phyloP scores from a whole-genome alignment of 2,329 filamentous ascomycete genomes.

The Alternaria dauci region DNA sequence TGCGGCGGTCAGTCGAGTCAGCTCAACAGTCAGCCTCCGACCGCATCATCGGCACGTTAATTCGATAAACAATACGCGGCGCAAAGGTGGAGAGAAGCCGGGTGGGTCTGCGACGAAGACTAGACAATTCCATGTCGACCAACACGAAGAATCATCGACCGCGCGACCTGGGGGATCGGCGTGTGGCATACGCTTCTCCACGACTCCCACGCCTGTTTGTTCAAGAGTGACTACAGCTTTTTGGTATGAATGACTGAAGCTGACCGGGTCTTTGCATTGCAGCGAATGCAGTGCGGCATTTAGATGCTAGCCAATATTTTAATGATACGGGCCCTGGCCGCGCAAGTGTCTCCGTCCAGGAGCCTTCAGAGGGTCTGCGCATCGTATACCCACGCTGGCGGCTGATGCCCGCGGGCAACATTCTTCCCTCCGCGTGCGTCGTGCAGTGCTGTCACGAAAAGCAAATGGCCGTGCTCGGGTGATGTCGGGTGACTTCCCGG shows the following conservation, averaged over 20 bases:
- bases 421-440: neutral
- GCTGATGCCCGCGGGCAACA: neutral
- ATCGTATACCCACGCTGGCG: slow-evolving; percentile 1
- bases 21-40: slow-evolving; percentile 24
- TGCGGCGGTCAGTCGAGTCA: slow-evolving; percentile 18
- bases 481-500: neutral
- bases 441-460: neutral
- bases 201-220: slow-evolving; percentile 4
- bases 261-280: neutral
- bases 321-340: neutral
- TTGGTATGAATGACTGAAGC: neutral
- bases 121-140: slow-evolving; percentile 11
- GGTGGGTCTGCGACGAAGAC: slow-evolving; percentile 20
- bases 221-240: neutral
- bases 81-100: slow-evolving; percentile 20
- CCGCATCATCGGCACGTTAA: slow-evolving; percentile 17
- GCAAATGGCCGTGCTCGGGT: slow-evolving; percentile 7
- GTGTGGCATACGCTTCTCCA: slow-evolving; percentile 13
- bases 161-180: slow-evolving; percentile 21
- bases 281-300: slow-evolving; percentile 3
- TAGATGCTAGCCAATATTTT: neutral
- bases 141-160: neutral
- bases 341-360: neutral
- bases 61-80: slow-evolving; percentile 19
- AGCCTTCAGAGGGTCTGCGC: neutral